Percentiles rank a stretch among this genome's conserved stretches.
Conservation (phyloP, 2,329 filamentous ascomycete species). For the Penicillium sp. region DNA sequence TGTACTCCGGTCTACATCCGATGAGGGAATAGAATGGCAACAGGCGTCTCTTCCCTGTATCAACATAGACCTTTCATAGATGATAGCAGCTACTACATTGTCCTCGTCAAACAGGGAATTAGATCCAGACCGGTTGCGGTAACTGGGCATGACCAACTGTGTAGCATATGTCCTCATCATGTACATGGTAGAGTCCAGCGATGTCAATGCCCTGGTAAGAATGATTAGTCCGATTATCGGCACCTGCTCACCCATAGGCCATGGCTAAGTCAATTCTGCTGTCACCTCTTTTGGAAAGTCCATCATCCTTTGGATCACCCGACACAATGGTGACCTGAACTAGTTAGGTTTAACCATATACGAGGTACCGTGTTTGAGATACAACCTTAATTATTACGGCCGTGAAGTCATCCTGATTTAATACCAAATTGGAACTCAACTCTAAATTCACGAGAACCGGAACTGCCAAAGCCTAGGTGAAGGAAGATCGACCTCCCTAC, state of each 20-base stretch:
- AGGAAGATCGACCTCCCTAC: not conserved
- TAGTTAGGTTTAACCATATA: too few species aligned
- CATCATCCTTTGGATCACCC: not conserved
- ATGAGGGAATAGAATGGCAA: not conserved
- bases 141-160: too few species aligned
- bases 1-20: not conserved
- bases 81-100: not conserved
- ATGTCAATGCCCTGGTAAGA: not conserved
- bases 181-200: not conserved
- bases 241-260: not conserved
- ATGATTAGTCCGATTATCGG: constrained; percentile 3
- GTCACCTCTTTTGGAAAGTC: too few species aligned
- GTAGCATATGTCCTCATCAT: too few species aligned
- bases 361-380: too few species aligned
- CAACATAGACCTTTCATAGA: not conserved
- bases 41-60: not conserved
- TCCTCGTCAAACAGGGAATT: not conserved
- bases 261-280: too few species aligned
- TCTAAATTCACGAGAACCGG: not conserved
- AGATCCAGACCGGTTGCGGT: not conserved
- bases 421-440: not conserved
- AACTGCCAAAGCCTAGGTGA: not conserved
- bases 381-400: not conserved
- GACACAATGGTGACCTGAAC: not conserved
- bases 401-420: not conserved